phyloP scores from a whole-genome alignment of 1,284 basidiomycete species.

The Tilletia walkeri region DNA sequence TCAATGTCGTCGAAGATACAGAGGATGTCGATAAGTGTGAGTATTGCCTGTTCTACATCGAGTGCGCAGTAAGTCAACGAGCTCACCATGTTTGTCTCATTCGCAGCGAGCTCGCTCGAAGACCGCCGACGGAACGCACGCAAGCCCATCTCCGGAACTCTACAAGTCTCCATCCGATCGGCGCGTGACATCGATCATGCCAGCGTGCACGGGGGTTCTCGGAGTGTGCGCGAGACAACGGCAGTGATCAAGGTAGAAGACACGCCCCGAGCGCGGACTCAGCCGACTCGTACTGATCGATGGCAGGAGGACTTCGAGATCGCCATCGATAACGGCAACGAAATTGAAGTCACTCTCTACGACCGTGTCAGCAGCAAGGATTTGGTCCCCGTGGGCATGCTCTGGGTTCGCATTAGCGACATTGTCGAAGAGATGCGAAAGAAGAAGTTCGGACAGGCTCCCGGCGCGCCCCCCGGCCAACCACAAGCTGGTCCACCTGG shows the following conservation, averaged over 20 bases:
- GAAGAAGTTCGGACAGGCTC: conserved; percentile 76
- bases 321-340: conserved; percentile 93
- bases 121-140: conserved; percentile 85
- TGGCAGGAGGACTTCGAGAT: conserved; percentile 99
- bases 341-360: conserved; percentile 94
- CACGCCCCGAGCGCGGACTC: conserved; percentile 84
- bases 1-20: conserved; percentile 87
- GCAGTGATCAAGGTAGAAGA: conserved; percentile 96
- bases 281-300: conserved; percentile 86
- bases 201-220: conserved; percentile 64
- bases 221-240: conserved; percentile 68
- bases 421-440: conserved; percentile 89
- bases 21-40: conserved; percentile 66
- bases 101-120: conserved; percentile 56
- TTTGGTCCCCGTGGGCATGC: conserved; percentile 85
- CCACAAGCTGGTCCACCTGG: conserved; percentile 55
- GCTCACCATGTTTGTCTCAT: neutral
- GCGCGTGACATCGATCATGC: conserved; percentile 95
- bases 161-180: conserved; percentile 81
- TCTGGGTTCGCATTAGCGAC: conserved; percentile 94
- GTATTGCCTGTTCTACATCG: neutral
- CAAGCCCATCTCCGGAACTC: conserved; percentile 89
- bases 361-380: conserved; percentile 78
- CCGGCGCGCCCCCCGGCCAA: conserved; percentile 54
- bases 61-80: neutral